phyloP scores from a whole-genome alignment of 2,329 filamentous ascomycete species.

The Hypoxylon sp. region DNA sequence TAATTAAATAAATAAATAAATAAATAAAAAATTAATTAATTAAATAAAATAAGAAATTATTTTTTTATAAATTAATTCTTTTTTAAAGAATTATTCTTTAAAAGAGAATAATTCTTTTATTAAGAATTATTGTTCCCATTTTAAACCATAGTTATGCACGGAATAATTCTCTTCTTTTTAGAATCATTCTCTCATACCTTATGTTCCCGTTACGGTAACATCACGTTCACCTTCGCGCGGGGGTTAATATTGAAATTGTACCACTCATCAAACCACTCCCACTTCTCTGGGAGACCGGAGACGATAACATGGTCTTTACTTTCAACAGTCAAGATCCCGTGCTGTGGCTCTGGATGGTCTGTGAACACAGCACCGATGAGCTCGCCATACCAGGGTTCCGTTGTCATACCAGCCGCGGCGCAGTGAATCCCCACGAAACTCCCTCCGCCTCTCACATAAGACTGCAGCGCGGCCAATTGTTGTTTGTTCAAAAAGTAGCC shows the following conservation, averaged over 20 bases:
- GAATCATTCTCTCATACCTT: too few species aligned
- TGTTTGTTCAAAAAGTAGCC: constrained; percentile 56
- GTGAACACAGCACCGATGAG: constrained; percentile 59
- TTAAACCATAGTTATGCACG: too few species aligned
- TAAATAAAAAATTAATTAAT: too few species aligned
- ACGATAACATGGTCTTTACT: constrained; percentile 54
- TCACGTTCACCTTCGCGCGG: constrained; percentile 51
- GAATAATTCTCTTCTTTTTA: too few species aligned
- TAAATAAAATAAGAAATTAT: too few species aligned
- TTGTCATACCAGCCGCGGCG: constrained; percentile 55
- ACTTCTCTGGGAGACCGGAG: constrained; percentile 38
- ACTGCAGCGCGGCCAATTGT: constrained; percentile 55
- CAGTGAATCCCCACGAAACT: constrained; percentile 61
- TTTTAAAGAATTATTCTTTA: too few species aligned
- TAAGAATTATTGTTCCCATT: too few species aligned
- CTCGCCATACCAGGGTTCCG: constrained; percentile 56
- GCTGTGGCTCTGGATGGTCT: constrained; percentile 57
- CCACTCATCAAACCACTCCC: constrained; percentile 60
- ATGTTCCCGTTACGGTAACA: too few species aligned
- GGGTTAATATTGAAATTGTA: constrained; percentile 59
- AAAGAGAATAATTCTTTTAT: too few species aligned
- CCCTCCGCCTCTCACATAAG: constrained; percentile 55
- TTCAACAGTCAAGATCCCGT: constrained; percentile 52
- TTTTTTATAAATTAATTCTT: too few species aligned
- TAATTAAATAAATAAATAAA: too few species aligned